Evolutionary conservation across 495 filamentous ascomycete species (phyloP), one percentile per base, ranked within the genome.

Genomic region (Neurospora sp.): DNA sequence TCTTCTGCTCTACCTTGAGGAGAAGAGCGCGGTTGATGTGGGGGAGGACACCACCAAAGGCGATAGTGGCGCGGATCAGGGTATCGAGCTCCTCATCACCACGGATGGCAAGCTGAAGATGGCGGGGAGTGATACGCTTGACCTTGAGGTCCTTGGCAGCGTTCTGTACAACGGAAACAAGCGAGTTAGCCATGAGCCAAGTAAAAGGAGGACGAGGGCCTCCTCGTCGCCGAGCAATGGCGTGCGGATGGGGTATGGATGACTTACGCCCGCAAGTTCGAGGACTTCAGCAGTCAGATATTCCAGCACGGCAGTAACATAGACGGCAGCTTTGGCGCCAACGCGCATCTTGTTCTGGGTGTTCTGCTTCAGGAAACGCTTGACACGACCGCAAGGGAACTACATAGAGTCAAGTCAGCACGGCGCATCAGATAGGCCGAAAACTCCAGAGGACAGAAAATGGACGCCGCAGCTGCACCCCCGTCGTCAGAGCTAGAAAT

Each of bases 261-360:
- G 72, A 85, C 87, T 83, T 83, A 89, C 87, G 80, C 96, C 96
- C 78, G 96, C 96, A 72, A 99, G 89, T 80, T 99, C 96, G 77
- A 99, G 92, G 53, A 99, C 96, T 90, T 99, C 96, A 75, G 96
- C 96, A 72, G 96, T 98, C 74, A 99, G 86, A 83, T 99, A 99
- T 86, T 99, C 96, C 70, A 99, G 91, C 68, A 99, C 96, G 31
- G 96, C 96, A 68, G 96, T 98, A 73, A 99, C 94, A 82, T 99
- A 99, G 79, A 99, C 96, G 71, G 96, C 94, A 72, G 96, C 96
- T 87, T 99, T 99, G 77, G 96, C 96, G 78, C 96, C 96, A 76
- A 99, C 96, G 85, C 96, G 95, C 94, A 98, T 98, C 88, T 98
- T 98, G 84, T 97, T 96, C 78, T 98, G 96, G 35, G 96, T 98